Conservation (phyloP, 495 filamentous ascomycete genomes). For the Penicillium diatomitis region DNA sequence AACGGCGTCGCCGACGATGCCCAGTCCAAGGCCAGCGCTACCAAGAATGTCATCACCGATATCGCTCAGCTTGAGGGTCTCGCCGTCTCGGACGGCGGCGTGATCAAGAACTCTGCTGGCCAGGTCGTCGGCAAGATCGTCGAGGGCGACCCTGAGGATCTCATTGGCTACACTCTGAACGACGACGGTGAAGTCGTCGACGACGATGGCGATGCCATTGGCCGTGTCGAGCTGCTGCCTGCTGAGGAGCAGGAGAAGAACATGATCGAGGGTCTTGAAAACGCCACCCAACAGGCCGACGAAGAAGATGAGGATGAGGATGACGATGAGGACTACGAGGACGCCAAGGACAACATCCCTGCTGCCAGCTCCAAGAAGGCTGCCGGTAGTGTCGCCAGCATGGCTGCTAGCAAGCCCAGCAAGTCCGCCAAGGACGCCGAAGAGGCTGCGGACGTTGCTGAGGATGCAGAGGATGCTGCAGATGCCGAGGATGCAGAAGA, state of each 20-base stretch:
- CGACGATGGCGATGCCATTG: constrained; percentile 55
- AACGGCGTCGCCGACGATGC: constrained; percentile 12
- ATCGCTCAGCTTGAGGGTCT: constrained; percentile 44
- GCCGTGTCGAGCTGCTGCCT: constrained; percentile 44
- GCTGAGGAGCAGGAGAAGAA: constrained; percentile 25
- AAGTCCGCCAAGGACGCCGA: constrained; percentile 8
- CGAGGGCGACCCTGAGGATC: constrained; percentile 53
- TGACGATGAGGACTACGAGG: constrained; percentile 30
- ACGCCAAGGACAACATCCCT: constrained; percentile 16
- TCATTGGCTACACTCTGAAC: constrained; percentile 49
- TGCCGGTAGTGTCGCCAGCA: constrained; percentile 28
- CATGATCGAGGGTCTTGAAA: constrained; percentile 12
- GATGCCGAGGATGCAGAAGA: constrained; percentile 11
- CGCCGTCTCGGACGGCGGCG: constrained; percentile 47
- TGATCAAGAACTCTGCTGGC: constrained; percentile 46
- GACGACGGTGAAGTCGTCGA: constrained; percentile 57
- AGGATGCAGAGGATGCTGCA: constrained; percentile 18
- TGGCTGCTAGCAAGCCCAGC: constrained; percentile 14
- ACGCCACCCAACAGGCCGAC: constrained; percentile 5
- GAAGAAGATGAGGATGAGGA: constrained; percentile 16
- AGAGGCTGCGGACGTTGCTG: constrained; percentile 20
- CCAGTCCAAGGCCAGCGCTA: constrained; percentile 10
- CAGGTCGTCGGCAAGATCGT: constrained; percentile 50
- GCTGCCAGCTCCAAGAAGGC: constrained; percentile 18
- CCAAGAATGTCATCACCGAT: constrained; percentile 15